phyloP scores from a whole-genome alignment of 306 rosid species.

The Spatholobus suberectus region DNA sequence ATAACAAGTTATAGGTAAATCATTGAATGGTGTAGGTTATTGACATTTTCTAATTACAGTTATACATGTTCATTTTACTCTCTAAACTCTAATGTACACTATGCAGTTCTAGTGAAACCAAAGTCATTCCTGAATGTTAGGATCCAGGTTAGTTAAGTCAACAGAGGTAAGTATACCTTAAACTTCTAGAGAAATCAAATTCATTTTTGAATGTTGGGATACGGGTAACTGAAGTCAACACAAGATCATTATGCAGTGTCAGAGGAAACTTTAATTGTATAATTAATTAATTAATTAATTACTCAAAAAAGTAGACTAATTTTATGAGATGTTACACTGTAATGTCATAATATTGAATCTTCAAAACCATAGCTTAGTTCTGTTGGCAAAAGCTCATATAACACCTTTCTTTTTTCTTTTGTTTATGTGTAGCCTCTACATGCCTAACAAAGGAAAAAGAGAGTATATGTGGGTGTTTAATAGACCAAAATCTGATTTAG shows the following conservation, averaged over 20 bases:
- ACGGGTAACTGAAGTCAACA: not conserved
- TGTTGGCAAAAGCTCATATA: not conserved
- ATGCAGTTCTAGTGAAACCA: not conserved
- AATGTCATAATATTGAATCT: slow-evolving; percentile 25
- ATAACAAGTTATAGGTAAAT: not conserved
- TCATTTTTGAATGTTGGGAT: not conserved
- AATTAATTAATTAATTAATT: not conserved
- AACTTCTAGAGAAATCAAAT: not conserved
- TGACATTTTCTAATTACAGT: not conserved
- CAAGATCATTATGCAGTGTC: not conserved
- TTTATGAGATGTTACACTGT: not conserved
- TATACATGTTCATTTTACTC: not conserved
- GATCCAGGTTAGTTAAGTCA: not conserved
- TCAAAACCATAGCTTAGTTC: not conserved
- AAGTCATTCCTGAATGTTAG: not conserved
- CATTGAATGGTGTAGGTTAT: not conserved
- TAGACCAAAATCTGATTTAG: too few relatives aligned
- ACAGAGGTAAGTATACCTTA: not conserved
- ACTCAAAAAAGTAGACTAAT: not conserved
- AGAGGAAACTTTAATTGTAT: not conserved
- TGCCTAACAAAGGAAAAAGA: not conserved
- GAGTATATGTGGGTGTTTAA: not conserved
- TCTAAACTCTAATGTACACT: not conserved
- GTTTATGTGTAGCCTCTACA: not conserved
- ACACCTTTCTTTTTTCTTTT: not conserved